Evolutionary conservation across 305 asterid species (phyloP).

Genomic region (Fraxinus sp.): DNA sequence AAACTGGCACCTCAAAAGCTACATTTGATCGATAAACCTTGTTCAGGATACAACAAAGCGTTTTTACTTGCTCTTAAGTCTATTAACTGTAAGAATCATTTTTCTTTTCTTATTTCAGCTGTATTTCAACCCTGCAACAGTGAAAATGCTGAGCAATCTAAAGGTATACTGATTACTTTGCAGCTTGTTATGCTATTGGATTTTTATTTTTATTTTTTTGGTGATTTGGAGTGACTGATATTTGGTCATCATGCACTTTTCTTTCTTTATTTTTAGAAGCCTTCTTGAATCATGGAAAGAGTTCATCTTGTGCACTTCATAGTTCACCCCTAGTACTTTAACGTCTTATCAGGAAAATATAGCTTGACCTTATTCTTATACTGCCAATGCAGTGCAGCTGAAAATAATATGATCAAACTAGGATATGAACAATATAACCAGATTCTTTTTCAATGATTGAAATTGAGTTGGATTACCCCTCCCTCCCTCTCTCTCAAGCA

Average conservation of each 20-base stretch:
- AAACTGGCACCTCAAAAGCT: background rate
- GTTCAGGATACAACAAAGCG: background rate
- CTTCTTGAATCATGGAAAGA: conserved; percentile 11
- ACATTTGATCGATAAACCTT: background rate
- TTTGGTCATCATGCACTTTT: conserved; percentile 7
- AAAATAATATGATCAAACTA: conserved; percentile 15
- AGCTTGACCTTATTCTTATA: conserved; percentile 3
- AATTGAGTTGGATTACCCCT: background rate
- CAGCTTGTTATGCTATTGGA: conserved; percentile 16
- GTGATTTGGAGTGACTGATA: conserved; percentile 15
- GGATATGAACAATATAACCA: background rate
- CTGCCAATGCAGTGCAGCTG: background rate
- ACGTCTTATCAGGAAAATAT: background rate
- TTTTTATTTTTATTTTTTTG: background rate
- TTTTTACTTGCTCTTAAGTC: conserved; percentile 8
- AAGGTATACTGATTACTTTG: conserved; percentile 56
- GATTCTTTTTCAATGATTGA: conserved; percentile 9
- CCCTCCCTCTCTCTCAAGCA: background rate
- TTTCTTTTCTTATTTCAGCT: conserved; percentile 45
- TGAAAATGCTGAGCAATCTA: conserved; percentile 97
- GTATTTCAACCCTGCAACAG: conserved; percentile 96
- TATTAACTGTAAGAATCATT: conserved; percentile 11
- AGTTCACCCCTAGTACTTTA: background rate
- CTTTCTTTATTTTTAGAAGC: conserved; percentile 9
- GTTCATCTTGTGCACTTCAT: background rate